These are phyloP conservation scores for Thielaviopsis euricoi DNA, from an alignment of 2,329 filamentous ascomycete species.

Conservation along the genomic window DNA sequence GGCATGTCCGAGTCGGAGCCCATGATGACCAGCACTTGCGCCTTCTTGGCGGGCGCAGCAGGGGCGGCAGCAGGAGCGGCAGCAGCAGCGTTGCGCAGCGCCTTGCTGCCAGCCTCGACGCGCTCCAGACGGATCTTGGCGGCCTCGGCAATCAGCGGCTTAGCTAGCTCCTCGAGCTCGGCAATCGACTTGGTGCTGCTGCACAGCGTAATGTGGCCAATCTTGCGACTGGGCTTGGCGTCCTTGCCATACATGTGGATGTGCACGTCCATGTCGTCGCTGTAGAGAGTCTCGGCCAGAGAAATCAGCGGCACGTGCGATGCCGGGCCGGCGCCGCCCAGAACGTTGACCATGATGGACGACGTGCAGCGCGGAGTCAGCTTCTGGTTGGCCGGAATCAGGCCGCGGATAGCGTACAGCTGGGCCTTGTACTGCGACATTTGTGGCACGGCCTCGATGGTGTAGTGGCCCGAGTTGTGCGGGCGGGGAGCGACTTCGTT, in stretches of 20 bases:
- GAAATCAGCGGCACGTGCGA: conserved; percentile 41
- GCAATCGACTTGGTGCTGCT: conserved; percentile 44
- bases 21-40: conserved; percentile 58
- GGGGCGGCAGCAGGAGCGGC: conserved; percentile 4
- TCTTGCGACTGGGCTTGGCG: conserved; percentile 78
- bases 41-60: conserved; percentile 1
- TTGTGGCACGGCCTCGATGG: conserved; percentile 76
- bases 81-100: conserved; percentile 20
- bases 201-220: conserved; percentile 81
- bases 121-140: conserved; percentile 42
- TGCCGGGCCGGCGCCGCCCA: conserved; percentile 49
- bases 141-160: conserved; percentile 51
- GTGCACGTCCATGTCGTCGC: conserved; percentile 31
- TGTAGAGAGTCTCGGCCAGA: conserved; percentile 27
- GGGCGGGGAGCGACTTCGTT: conserved; percentile 72
- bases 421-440: conserved; percentile 87
- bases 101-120: conserved; percentile 24
- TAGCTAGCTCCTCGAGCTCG: conserved; percentile 40
- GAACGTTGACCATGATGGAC: conserved; percentile 67
- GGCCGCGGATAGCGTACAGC: conserved; percentile 63
- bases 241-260: conserved; percentile 89
- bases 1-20: conserved; percentile 65
- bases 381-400: conserved; percentile 35
- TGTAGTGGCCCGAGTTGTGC: conserved; percentile 91
- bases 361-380: conserved; percentile 42